Evolutionary conservation across 257 asterid genomes (phyloP).

Genomic region (Perilla frutescens): DNA sequence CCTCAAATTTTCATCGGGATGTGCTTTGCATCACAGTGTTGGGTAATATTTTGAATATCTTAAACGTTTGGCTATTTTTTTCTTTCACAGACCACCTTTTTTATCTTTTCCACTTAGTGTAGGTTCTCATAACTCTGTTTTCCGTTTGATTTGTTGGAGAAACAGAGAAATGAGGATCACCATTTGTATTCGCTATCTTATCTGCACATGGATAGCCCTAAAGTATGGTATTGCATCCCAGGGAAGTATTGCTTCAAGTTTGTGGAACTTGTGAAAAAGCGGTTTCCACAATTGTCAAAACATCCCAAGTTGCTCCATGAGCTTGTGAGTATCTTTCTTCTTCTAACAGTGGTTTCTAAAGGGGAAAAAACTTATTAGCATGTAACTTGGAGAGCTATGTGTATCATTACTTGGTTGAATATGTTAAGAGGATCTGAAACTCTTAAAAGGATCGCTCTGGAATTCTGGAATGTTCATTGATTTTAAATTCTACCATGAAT

Average conservation of each 20-base stretch:
- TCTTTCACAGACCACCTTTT: background rate
- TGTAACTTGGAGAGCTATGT: conserved; percentile 6
- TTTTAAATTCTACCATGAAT: background rate
- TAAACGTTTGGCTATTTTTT: background rate
- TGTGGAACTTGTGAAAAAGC: conserved; percentile 62
- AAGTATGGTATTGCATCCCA: conserved; percentile 79
- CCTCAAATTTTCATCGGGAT: conserved; percentile 72
- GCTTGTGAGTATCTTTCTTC: conserved; percentile 56
- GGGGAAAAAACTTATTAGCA: background rate
- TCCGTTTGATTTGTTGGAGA: conserved; percentile 43
- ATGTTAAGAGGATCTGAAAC: background rate
- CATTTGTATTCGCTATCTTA: conserved; percentile 75
- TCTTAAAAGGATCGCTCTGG: background rate
- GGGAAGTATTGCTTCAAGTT: conserved; percentile 63
- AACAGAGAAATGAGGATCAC: conserved; percentile 80
- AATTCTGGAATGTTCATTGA: background rate
- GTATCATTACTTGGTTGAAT: conserved; percentile 4
- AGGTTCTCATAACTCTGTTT: conserved; percentile 34
- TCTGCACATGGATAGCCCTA: conserved; percentile 74
- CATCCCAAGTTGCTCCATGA: conserved; percentile 66
- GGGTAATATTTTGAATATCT: conserved; percentile 63
- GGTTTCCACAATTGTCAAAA: conserved; percentile 50
- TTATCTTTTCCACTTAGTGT: conserved; percentile 27
- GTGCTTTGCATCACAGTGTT: conserved; percentile 82
- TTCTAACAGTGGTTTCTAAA: conserved; percentile 15